Base-by-base conservation (phyloP, 2,329 filamentous ascomycete species). In the Geosmithia putterillii region DNA sequence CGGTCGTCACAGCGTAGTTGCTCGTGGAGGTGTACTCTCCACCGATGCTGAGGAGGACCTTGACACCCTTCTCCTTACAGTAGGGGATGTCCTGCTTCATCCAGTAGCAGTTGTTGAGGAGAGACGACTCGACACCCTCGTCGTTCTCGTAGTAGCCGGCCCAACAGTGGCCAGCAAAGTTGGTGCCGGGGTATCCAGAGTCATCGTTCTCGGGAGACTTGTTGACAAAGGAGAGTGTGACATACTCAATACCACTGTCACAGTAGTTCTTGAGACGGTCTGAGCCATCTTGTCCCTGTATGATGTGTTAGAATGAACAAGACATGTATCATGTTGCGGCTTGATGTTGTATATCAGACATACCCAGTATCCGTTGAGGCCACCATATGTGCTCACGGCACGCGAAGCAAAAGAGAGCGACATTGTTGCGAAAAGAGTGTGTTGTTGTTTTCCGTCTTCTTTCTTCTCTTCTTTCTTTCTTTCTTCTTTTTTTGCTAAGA, bases 41-140 rank as follows among this genome's bases (percentile, higher is more conserved):
- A 7, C 65, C 65, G 23, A 69, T 61, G 50, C 62, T 61, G 17
- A 70, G 52, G 32, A 69, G 51, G 34, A 70, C 52, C 55, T 69
- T 69, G 47, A 67, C 61, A 44, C 64, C 63, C 41, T 54, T 57
- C 20, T 48, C 40, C 51, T 66, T 61, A 54, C 66, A 70, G 51
- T 62, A 60, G 21, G 57, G 50, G 43, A 68, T 65, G 43, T 67
- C 64, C 25, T 55, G 43, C 48, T 62, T 57, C 36, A 70, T 58
- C 7, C 43, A 44, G 5, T 52, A 41, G 47, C 65, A 70, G 43
- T 61, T 50, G 44, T 48, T 55, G 42, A 63, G 54, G 19, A 67
- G 55, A 14, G 56, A 47, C 10, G 62, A 58, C 15, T 43, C 17
- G 6, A 46, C 21, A 21, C 54, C 52, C 2, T 52, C 43, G 2